Percentiles rank a stretch among this genome's conserved stretches.
Evolutionary conservation across 2,329 filamentous ascomycete species (phyloP).

Genomic region (Cladophialophora immunda): DNA sequence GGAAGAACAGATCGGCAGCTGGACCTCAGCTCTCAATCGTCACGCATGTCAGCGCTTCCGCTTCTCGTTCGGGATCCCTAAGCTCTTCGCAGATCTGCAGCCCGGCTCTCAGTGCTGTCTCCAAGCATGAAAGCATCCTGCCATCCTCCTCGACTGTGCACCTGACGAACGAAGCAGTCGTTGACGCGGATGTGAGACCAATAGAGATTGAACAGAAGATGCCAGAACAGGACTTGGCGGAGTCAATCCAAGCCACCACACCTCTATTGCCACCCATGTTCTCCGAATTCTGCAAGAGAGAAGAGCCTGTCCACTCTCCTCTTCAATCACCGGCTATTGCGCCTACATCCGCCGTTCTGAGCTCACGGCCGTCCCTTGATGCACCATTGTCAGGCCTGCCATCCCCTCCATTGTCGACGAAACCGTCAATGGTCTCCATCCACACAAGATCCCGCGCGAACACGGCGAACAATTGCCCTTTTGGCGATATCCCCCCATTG

Average conservation of each 20-base stretch:
- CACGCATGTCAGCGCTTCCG: slow-evolving; percentile 66
- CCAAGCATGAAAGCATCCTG: slow-evolving; percentile 60
- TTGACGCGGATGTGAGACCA: slow-evolving; percentile 58
- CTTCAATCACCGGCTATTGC: slow-evolving; percentile 84
- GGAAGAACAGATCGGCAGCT: slow-evolving; percentile 59
- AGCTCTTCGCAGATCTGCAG: slow-evolving; percentile 50
- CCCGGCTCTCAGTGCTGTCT: slow-evolving; percentile 47
- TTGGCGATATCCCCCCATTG: slow-evolving; percentile 69
- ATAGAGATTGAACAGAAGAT: slow-evolving; percentile 65
- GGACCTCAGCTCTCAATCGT: slow-evolving; percentile 63
- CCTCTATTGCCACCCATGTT: slow-evolving; percentile 85
- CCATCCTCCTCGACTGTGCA: slow-evolving; percentile 71
- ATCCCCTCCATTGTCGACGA: slow-evolving; percentile 78
- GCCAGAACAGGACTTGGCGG: slow-evolving; percentile 58
- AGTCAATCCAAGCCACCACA: slow-evolving; percentile 76
- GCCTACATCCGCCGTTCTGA: slow-evolving; percentile 58
- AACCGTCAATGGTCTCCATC: slow-evolving; percentile 81
- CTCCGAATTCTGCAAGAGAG: slow-evolving; percentile 61
- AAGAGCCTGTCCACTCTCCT: slow-evolving; percentile 75
- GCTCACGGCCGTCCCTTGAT: slow-evolving; percentile 57
- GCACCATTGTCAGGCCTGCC: slow-evolving; percentile 60
- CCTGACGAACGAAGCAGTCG: slow-evolving; percentile 63
- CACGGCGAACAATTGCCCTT: slow-evolving; percentile 59
- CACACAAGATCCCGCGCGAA: slow-evolving; percentile 57
- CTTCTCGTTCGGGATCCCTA: slow-evolving; percentile 54